Percentiles rank a stretch among this genome's conserved stretches.
phyloP scores from a whole-genome alignment of 2,329 filamentous ascomycete genomes.

The Eutypella sp. region DNA sequence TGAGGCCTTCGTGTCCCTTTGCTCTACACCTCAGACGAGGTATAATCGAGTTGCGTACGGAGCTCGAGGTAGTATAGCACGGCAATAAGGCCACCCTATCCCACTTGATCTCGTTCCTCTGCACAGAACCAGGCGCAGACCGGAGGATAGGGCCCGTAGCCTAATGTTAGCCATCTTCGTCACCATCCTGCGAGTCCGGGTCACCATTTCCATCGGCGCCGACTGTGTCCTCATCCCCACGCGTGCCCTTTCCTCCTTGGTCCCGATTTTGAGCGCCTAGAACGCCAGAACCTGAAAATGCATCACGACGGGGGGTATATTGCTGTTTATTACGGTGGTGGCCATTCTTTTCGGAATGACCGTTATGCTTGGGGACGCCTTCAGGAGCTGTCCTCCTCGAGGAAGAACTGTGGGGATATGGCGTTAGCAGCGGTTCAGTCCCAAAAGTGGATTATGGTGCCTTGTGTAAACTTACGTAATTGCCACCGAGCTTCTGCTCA shows the following conservation, averaged over 20 bases:
- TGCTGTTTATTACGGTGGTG: conserved; percentile 24
- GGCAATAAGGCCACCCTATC: too few species aligned
- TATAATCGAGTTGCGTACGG: too few species aligned
- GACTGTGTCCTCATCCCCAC: conserved; percentile 4
- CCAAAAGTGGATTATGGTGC: conserved; percentile 3
- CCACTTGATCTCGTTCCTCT: conserved; percentile 13
- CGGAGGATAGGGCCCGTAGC: conserved; percentile 63
- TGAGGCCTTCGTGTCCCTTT: too few species aligned
- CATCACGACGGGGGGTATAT: conserved; percentile 20
- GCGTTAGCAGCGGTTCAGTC: conserved; percentile 3
- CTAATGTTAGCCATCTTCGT: conserved; percentile 56
- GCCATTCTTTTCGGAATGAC: conserved; percentile 21
- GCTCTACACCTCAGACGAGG: too few species aligned
- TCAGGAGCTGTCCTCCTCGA: conserved; percentile 69
- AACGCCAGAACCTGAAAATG: conserved; percentile 43
- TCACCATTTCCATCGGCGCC: conserved; percentile 16
- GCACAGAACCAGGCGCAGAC: conserved; percentile 53
- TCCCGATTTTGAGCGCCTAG: conserved; percentile 50
- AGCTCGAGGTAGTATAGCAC: too few species aligned
- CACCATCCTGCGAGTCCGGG: conserved; percentile 48
- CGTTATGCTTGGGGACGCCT: conserved; percentile 50
- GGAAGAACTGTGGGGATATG: conserved; percentile 66
- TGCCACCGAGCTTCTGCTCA: conserved; percentile 90
- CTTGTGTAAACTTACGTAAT: conserved; percentile 65
- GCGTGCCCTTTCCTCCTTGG: conserved; percentile 15